phyloP scores from a whole-genome alignment of 768 basidiomycete genomes.

The Collybia sordida region DNA sequence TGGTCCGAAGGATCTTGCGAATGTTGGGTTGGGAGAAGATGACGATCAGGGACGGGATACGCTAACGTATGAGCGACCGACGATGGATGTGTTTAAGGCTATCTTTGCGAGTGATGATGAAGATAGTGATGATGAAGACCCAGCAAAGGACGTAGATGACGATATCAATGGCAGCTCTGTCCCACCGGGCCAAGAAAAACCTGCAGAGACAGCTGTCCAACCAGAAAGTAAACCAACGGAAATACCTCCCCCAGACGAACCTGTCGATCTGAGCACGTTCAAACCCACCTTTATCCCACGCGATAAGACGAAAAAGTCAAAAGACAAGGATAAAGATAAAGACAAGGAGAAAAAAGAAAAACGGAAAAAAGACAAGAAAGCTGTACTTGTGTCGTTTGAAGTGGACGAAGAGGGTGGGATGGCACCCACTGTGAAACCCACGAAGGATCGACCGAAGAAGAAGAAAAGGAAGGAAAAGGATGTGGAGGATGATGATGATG shows the following conservation, averaged over 20 bases:
- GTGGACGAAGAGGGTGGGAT: conserved; percentile 63
- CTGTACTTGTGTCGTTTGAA: conserved; percentile 72
- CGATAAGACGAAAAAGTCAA: conserved; percentile 42
- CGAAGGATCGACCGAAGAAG: conserved; percentile 40
- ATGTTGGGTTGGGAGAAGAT: conserved; percentile 91
- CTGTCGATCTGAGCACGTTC: conserved; percentile 67
- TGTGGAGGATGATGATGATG: conserved; percentile 42
- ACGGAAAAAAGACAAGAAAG: conserved; percentile 43
- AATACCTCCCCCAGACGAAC: conserved; percentile 6
- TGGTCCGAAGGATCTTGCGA: conserved; percentile 63
- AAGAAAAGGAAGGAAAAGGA: conserved; percentile 45
- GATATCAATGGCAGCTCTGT: background rate
- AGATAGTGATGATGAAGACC: conserved; percentile 72
- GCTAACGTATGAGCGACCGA: conserved; percentile 83
- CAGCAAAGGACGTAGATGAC: conserved; percentile 25
- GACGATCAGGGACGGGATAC: conserved; percentile 86
- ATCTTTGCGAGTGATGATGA: conserved; percentile 97
- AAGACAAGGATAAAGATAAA: conserved; percentile 43
- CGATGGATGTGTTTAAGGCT: conserved; percentile 94
- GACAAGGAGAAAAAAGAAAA: conserved; percentile 44
- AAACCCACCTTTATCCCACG: conserved; percentile 85
- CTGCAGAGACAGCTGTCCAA: background rate
- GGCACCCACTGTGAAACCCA: conserved; percentile 29
- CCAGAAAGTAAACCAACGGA: no score
- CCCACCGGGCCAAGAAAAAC: background rate